phyloP scores from a whole-genome alignment of 768 basidiomycete species.

The Auriscalpium orientale region DNA sequence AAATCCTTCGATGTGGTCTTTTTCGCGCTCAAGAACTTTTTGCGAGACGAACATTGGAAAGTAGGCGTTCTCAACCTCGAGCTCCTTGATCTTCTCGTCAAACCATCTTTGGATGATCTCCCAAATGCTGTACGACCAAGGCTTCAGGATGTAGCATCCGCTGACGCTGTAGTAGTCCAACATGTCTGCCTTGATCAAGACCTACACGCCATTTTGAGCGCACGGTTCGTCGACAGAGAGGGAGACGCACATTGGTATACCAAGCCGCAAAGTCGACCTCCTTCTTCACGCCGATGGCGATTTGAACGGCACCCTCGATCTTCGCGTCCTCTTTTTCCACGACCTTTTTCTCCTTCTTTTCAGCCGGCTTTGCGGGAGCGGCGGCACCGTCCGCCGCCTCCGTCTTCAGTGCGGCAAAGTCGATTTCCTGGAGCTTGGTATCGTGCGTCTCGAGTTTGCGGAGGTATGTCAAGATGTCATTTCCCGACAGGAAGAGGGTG shows the following conservation, averaged over 20 bases:
- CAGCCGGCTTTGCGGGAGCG: constrained; percentile 28
- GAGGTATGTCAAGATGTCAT: constrained; percentile 68
- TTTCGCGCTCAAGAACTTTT: constrained; percentile 91
- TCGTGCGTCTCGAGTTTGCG: constrained; percentile 61
- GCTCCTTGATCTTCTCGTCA: constrained; percentile 82
- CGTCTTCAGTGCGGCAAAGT: constrained; percentile 56
- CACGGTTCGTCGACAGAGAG: background rate
- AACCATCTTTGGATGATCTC: constrained; percentile 96
- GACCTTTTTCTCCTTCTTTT: constrained; percentile 22
- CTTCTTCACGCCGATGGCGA: constrained; percentile 93
- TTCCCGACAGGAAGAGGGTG: constrained; percentile 75
- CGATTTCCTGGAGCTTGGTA: constrained; percentile 61
- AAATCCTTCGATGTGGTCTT: constrained; percentile 98
- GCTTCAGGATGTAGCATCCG: constrained; percentile 97
- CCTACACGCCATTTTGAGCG: constrained; percentile 38
- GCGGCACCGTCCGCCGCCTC: constrained; percentile 31
- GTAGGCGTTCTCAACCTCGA: constrained; percentile 95
- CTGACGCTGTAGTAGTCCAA: constrained; percentile 98
- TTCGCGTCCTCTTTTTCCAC: constrained; percentile 65
- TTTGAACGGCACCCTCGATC: constrained; percentile 83
- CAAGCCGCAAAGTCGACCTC: constrained; percentile 91
- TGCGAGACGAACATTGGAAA: constrained; percentile 98
- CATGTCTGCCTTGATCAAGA: constrained; percentile 98
- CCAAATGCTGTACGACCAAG: constrained; percentile 98
- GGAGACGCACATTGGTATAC: constrained; percentile 77